Conservation (phyloP, 2,329 filamentous ascomycete species). For the Fusarium keratoplasticum region DNA sequence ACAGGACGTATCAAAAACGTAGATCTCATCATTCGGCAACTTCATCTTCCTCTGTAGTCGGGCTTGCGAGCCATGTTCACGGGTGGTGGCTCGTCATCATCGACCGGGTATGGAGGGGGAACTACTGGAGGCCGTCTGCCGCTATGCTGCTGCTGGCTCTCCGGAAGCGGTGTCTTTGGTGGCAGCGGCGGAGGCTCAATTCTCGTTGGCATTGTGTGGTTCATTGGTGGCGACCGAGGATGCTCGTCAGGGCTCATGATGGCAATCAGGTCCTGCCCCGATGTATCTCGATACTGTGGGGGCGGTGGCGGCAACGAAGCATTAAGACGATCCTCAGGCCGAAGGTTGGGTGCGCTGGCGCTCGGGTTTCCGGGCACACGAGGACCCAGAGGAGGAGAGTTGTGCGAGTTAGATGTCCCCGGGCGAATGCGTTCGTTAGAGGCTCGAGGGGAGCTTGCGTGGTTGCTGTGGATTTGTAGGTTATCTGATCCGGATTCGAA, state of each 20-base stretch:
- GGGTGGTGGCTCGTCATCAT: conserved; percentile 82
- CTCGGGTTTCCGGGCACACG: conserved; percentile 33
- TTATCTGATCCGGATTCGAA: conserved; percentile 68
- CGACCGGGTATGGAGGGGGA: conserved; percentile 81
- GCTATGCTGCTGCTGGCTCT: conserved; percentile 50
- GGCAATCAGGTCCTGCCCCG: conserved; percentile 75
- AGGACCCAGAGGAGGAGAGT: conserved; percentile 44
- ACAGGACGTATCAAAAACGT: background rate
- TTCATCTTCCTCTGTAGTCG: conserved; percentile 67
- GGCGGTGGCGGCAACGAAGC: conserved; percentile 70
- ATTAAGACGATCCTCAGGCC: conserved; percentile 63
- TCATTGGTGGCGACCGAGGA: conserved; percentile 53
- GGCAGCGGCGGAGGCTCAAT: conserved; percentile 77
- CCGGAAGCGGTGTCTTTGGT: conserved; percentile 80
- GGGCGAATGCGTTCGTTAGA: conserved; percentile 61
- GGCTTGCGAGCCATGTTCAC: conserved; percentile 92
- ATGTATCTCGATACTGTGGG: conserved; percentile 67
- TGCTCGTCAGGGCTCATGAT: conserved; percentile 71
- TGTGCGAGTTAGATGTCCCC: conserved; percentile 45
- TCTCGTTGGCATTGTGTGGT: conserved; percentile 50
- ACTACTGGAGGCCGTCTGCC: conserved; percentile 49
- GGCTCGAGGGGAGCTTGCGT: conserved; percentile 59
- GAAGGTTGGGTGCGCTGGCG: conserved; percentile 45
- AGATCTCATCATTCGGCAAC: background rate
- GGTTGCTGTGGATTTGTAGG: conserved; percentile 52